Evolutionary conservation across 2,329 filamentous ascomycete species (phyloP), one percentile per base, ranked within the genome.

Genomic region (Fusarium austroafricanum): DNA sequence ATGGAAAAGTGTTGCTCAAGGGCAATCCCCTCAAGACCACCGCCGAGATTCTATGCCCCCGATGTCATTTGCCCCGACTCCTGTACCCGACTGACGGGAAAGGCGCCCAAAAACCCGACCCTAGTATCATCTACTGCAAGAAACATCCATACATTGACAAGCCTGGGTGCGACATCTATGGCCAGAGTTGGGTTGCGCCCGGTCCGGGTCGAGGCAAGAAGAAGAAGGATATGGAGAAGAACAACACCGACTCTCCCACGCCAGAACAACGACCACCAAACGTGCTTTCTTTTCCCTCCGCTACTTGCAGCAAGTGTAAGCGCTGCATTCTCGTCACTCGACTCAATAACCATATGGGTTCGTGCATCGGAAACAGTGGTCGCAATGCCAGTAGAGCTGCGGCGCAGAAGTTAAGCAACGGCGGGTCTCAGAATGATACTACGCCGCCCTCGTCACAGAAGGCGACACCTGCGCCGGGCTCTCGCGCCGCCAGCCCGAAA

Each of bases 81-180:
- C 85, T 93, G 68, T 84, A 93, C 74, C 92, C 92, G 18, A 90
- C 88, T 71, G 89, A 91, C 73, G 90, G 90, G 71, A 89, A 87
- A 72, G 90, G 90, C 44, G 85, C 89, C 14, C 81, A 81, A 73
- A 88, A 88, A 74, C 89, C 89, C 42, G 87, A 90, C 59, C 91
- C 91, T 1, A 83, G 85, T 67, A 82, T 89, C 70, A 87, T 90
- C 70, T 94, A 94, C 83, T 95, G 92, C 84, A 92, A 92, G 79
- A 89, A 89, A 68, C 89, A 91, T 63, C 91, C 92, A 1, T 94
- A 91, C 82, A 91, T 93, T 63, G 88, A 92, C 70, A 90, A 92
- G 76, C 84, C 88, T 3, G 91, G 91, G 62, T 91, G 89, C 79
- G 92, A 95, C 78, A 92, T 94, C 68, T 94, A 94, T 78, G 92